Percentiles rank a stretch among this genome's conserved stretches.
Evolutionary conservation across 139 green algal genomes (phyloP).

Genomic region (Chlorella vulgaris): DNA sequence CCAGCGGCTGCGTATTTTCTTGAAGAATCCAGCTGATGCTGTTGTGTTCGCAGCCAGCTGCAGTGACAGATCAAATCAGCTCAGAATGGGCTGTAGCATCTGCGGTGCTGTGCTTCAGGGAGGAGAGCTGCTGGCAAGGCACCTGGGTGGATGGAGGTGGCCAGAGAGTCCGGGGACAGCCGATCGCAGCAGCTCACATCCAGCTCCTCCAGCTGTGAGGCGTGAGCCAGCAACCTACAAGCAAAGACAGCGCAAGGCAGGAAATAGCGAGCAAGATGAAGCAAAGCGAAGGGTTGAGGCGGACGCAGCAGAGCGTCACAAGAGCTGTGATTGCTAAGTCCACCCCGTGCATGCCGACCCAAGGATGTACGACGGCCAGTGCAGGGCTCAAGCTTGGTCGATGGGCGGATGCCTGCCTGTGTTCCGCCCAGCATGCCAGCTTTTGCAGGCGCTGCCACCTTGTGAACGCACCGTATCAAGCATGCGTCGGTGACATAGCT

Average conservation of each 20-base stretch:
- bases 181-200: conserved; percentile 30
- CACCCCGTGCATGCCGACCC: too few species aligned
- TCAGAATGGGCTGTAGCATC: neutral
- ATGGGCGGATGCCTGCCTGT: neutral
- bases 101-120: neutral
- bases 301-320: neutral
- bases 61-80: neutral
- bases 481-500: conserved; percentile 9
- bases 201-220: conserved; percentile 14
- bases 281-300: neutral
- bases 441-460: neutral
- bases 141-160: conserved; percentile 7
- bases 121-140: too few species aligned
- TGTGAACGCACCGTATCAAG: neutral
- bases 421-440: too few species aligned
- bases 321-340: too few species aligned
- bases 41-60: too few species aligned
- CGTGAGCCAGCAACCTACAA: conserved; percentile 15
- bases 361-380: too few species aligned
- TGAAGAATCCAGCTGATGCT: neutral
- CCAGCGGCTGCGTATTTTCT: neutral
- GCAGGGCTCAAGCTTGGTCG: neutral
- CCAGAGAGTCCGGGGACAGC: conserved; percentile 15
- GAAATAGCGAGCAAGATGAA: neutral
- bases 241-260: neutral